Conservation (phyloP, 2,329 filamentous ascomycete genomes). For the Pseudogymnoascus sp. region DNA sequence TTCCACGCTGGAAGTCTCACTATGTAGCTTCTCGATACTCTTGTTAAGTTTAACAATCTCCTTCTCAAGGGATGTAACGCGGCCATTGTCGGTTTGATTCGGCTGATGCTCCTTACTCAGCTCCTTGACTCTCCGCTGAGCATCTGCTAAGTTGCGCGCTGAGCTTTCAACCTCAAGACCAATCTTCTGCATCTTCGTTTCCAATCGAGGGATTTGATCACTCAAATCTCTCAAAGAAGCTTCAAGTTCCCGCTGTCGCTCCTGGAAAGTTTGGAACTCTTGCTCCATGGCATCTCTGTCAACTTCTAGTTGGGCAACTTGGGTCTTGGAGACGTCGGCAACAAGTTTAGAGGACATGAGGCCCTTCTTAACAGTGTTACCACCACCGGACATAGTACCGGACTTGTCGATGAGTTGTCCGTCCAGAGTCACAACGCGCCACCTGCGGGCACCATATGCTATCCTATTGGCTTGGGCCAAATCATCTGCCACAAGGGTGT, state of each 20-base stretch:
- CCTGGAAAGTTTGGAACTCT: slow-evolving; percentile 77
- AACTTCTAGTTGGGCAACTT: slow-evolving; percentile 77
- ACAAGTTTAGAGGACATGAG: slow-evolving; percentile 95
- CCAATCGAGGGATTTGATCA: slow-evolving; percentile 73
- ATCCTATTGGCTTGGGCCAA: slow-evolving; percentile 96
- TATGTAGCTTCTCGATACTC: slow-evolving; percentile 72
- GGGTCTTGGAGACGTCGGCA: slow-evolving; percentile 80
- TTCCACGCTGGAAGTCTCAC: slow-evolving; percentile 84
- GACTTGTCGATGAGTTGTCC: slow-evolving; percentile 97
- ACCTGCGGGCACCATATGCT: slow-evolving; percentile 86
- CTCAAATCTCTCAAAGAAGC: slow-evolving; percentile 64
- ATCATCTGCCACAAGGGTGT: slow-evolving; percentile 88
- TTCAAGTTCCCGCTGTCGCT: slow-evolving; percentile 76
- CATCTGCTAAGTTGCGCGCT: slow-evolving; percentile 75
- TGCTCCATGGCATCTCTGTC: slow-evolving; percentile 81
- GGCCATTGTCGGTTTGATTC: slow-evolving; percentile 71
- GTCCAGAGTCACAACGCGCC: slow-evolving; percentile 92
- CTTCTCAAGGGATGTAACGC: slow-evolving; percentile 67
- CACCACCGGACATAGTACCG: slow-evolving; percentile 97
- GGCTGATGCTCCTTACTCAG: slow-evolving; percentile 74
- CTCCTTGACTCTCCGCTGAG: slow-evolving; percentile 79
- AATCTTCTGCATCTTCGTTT: slow-evolving; percentile 89
- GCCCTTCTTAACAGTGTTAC: slow-evolving; percentile 80
- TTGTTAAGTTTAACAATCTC: slow-evolving; percentile 68
- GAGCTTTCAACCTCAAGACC: slow-evolving; percentile 82